Conservation (phyloP, 208 protist genomes). For the Trypanosoma cruzi region DNA sequence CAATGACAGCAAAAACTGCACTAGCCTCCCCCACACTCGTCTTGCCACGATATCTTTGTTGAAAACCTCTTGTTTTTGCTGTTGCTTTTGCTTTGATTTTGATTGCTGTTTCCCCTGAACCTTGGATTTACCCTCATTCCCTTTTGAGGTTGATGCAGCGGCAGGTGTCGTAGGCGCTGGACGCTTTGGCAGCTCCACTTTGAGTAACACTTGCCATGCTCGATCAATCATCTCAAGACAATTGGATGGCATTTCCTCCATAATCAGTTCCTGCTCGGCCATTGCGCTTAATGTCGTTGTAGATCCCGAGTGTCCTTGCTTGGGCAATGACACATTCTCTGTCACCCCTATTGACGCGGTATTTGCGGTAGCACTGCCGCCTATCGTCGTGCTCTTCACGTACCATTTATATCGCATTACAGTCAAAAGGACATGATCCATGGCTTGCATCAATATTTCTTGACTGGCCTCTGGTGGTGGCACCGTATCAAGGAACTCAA, state of each 20-base stretch:
- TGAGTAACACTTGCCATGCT: slow-evolving; percentile 26
- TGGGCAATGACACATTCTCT: not conserved
- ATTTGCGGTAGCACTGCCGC: not conserved
- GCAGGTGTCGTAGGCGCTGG: not conserved
- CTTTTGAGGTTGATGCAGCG: not conserved
- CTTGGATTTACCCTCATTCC: slow-evolving; percentile 1
- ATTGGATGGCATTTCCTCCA: slow-evolving; percentile 16
- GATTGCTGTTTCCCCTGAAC: slow-evolving; percentile 1
- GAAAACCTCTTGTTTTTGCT: not conserved
- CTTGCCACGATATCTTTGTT: slow-evolving; percentile 17
- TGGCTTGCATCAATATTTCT: slow-evolving; percentile 37
- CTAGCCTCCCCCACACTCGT: slow-evolving; percentile 9
- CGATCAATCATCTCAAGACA: slow-evolving; percentile 23
- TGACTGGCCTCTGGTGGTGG: slow-evolving; percentile 51
- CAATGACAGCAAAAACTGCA: slow-evolving; percentile 28
- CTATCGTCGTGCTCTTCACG: slow-evolving; percentile 17
- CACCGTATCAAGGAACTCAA: slow-evolving; percentile 76
- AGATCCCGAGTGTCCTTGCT: not conserved
- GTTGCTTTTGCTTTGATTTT: slow-evolving; percentile 5
- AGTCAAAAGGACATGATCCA: slow-evolving; percentile 40
- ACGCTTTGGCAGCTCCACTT: slow-evolving; percentile 14
- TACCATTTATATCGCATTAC: slow-evolving; percentile 60
- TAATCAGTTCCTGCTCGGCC: not conserved
- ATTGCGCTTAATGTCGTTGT: not conserved
- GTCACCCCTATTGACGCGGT: not conserved